Conservation (phyloP, 768 basidiomycete species). For the Suillus spraguei region DNA sequence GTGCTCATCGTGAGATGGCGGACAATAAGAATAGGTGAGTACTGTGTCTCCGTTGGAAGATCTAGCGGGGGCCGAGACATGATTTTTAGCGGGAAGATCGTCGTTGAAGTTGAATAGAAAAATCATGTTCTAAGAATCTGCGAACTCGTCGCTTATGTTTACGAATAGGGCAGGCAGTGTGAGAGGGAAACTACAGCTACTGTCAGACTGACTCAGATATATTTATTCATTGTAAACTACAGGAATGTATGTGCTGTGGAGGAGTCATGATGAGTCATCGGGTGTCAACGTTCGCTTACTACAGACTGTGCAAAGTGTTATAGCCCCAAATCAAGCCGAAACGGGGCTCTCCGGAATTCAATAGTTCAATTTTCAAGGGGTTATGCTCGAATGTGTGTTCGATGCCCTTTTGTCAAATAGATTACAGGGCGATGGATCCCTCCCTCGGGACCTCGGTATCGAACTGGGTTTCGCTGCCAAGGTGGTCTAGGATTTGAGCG, state of each 20-base stretch:
- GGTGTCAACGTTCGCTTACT: neutral
- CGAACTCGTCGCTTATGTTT: neutral
- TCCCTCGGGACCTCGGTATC: slow-evolving; percentile 19
- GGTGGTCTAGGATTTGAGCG: neutral
- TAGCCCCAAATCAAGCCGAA: neutral
- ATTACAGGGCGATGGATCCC: too few relatives aligned
- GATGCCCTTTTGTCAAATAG: too few relatives aligned
- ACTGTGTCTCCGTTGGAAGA: neutral
- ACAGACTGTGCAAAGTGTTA: neutral
- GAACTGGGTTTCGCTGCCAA: neutral
- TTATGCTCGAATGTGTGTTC: neutral
- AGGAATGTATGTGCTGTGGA: neutral
- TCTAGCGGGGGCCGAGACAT: neutral
- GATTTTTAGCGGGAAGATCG: slow-evolving; percentile 34
- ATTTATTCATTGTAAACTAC: neutral
- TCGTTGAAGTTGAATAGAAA: slow-evolving; percentile 24
- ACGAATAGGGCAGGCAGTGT: neutral
- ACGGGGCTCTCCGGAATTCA: neutral
- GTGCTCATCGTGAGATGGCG: slow-evolving; percentile 86
- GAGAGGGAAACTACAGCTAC: neutral
- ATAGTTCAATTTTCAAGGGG: neutral
- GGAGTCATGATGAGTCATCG: neutral
- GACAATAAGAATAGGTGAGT: slow-evolving; percentile 59
- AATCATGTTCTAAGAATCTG: neutral
- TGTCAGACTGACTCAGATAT: neutral